phyloP scores from a whole-genome alignment of 495 filamentous ascomycete species.

The Aspergillus leporis region DNA sequence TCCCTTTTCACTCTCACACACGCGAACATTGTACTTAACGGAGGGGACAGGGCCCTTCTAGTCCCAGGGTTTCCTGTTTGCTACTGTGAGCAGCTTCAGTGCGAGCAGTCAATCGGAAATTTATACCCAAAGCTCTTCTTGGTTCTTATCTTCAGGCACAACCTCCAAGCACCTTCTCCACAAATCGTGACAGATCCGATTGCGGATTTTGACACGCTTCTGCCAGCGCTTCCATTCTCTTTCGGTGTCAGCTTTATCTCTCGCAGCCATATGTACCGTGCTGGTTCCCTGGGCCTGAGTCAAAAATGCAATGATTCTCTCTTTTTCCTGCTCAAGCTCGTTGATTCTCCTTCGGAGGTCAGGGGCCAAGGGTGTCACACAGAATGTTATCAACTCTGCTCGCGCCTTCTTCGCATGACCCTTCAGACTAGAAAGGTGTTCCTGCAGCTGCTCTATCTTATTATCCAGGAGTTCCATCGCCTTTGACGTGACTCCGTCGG shows the following conservation, averaged over 20 bases:
- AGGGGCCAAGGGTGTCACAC: conserved; percentile 50
- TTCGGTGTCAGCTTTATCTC: conserved; percentile 50
- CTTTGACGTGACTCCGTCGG: conserved; percentile 46
- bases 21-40: not conserved
- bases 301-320: conserved; percentile 41
- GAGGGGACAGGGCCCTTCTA: conserved; percentile 10
- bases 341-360: conserved; percentile 50
- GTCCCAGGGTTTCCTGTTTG: conserved; percentile 17
- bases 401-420: conserved; percentile 52
- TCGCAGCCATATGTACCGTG: conserved; percentile 39
- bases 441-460: conserved; percentile 52
- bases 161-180: conserved; percentile 51
- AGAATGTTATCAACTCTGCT: conserved; percentile 47
- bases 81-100: conserved; percentile 2
- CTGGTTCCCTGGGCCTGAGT: conserved; percentile 29
- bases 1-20: not conserved
- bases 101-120: not conserved
- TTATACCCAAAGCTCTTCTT: conserved; percentile 54
- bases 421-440: conserved; percentile 48
- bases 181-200: conserved; percentile 52
- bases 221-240: conserved; percentile 55
- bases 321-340: conserved; percentile 48
- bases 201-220: conserved; percentile 42
- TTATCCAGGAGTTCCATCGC: conserved; percentile 46
- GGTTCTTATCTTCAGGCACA: conserved; percentile 46